Evolutionary conservation across 2,329 filamentous ascomycete genomes (phyloP).

Genomic region (Cladophialophora immunda): DNA sequence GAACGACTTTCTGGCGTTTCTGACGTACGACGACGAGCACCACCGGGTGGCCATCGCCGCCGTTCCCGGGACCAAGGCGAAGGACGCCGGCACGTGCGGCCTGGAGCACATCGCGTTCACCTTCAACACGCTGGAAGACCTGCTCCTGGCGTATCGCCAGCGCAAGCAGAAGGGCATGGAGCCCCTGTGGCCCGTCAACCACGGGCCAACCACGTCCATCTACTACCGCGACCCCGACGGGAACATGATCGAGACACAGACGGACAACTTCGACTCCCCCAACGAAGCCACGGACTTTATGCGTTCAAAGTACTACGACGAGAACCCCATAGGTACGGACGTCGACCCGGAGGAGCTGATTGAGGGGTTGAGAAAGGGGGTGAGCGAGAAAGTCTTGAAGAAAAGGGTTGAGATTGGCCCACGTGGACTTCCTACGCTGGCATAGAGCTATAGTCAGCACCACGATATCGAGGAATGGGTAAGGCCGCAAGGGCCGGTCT

Average conservation of each 20-base stretch:
- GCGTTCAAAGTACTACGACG: constrained; percentile 2
- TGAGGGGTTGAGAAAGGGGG: neutral
- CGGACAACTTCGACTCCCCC: constrained; percentile 49
- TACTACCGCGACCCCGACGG: constrained; percentile 61
- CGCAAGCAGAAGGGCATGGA: constrained; percentile 15
- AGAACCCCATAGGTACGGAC: constrained; percentile 20
- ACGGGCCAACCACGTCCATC: constrained; percentile 57
- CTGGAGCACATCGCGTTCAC: constrained; percentile 56
- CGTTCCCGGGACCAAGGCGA: constrained; percentile 41
- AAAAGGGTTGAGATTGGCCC: constrained; percentile 2
- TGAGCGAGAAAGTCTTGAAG: constrained; percentile 7
- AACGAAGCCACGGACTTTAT: constrained; percentile 13
- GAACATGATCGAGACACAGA: constrained; percentile 59
- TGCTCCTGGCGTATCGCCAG: constrained; percentile 50
- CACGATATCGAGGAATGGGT: neutral
- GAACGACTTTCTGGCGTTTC: constrained; percentile 14
- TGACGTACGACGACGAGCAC: constrained; percentile 25
- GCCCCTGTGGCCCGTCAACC: constrained; percentile 57
- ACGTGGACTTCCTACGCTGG: neutral
- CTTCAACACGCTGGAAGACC: constrained; percentile 47
- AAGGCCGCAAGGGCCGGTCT: no score
- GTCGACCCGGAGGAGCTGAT: constrained; percentile 17
- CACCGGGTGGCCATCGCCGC: constrained; percentile 55
- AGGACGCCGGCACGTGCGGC: constrained; percentile 42
- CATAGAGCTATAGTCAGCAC: neutral